phyloP scores from a whole-genome alignment of 768 basidiomycete species.

The Cytidiella melzeri region DNA sequence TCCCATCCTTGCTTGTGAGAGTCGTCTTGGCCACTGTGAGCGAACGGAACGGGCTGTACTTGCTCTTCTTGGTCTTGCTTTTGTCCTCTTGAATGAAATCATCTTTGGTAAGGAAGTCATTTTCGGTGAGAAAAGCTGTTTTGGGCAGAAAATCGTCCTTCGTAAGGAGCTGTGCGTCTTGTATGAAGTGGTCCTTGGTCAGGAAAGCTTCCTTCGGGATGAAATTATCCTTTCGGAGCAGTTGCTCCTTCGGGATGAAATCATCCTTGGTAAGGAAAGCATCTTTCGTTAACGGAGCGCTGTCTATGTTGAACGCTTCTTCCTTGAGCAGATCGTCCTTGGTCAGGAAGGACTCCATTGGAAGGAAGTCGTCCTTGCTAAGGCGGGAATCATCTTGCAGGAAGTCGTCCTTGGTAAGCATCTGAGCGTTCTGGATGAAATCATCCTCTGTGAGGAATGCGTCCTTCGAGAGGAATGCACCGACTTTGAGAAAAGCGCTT shows the following conservation, averaged over 20 bases:
- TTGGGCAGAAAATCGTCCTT: background rate
- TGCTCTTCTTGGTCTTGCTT: background rate
- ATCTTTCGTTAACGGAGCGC: background rate
- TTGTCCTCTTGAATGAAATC: no score
- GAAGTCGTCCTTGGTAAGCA: background rate
- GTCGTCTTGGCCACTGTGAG: slow-evolving; percentile 53
- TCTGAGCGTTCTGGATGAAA: background rate
- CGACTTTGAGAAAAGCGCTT: slow-evolving; percentile 16
- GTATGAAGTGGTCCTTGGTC: background rate
- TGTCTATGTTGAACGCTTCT: background rate
- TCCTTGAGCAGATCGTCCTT: background rate
- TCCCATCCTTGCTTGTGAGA: slow-evolving; percentile 24
- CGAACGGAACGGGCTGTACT: slow-evolving; percentile 17
- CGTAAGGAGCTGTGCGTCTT: background rate
- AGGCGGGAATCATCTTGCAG: background rate
- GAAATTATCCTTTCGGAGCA: background rate
- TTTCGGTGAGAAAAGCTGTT: background rate
- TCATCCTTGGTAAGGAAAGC: background rate
- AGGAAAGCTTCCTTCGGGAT: background rate
- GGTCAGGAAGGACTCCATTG: background rate
- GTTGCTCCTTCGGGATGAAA: background rate
- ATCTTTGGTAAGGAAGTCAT: background rate
- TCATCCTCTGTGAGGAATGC: background rate
- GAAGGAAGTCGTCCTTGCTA: background rate
- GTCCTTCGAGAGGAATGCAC: background rate